A percentile compares a stretch with the other conserved stretches of the same genome.
Conservation (phyloP, 176 grass and related monocot genomes). For the Dactylis glomerata region DNA sequence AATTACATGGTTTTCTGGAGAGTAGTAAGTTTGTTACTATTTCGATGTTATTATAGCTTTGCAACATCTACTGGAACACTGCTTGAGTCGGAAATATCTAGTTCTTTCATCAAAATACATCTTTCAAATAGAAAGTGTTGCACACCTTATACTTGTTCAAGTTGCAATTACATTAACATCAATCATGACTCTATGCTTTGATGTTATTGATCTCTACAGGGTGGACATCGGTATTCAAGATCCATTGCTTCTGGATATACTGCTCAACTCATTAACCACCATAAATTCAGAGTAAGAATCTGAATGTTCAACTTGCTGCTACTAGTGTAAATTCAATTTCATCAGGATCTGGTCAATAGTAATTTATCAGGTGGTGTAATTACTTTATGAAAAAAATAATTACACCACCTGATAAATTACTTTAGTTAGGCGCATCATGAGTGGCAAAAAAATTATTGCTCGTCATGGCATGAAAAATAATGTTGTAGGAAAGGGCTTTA, state of each 20-base stretch:
- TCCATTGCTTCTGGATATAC: conserved; percentile 77
- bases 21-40: neutral
- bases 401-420: too few relatives aligned
- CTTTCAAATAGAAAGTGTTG: neutral
- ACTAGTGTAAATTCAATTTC: conserved; percentile 22
- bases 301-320: conserved; percentile 23
- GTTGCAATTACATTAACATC: conserved; percentile 12
- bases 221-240: conserved; percentile 91
- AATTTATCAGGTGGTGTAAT: too few relatives aligned
- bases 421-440: neutral
- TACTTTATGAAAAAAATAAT: too few relatives aligned
- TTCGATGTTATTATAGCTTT: neutral
- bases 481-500: neutral
- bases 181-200: conserved; percentile 7
- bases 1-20: neutral
- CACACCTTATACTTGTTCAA: conserved; percentile 18
- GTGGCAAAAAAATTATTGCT: neutral
- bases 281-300: conserved; percentile 88
- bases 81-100: neutral
- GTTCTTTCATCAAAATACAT: conserved; percentile 14
- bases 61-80: neutral
- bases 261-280: conserved; percentile 69
- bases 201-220: conserved; percentile 60
- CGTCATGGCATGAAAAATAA: neutral
- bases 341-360: conserved; percentile 9